These are phyloP conservation scores for Candida tibetensis DNA, from an alignment of 805 yeast species.

Conservation along the genomic window DNA sequence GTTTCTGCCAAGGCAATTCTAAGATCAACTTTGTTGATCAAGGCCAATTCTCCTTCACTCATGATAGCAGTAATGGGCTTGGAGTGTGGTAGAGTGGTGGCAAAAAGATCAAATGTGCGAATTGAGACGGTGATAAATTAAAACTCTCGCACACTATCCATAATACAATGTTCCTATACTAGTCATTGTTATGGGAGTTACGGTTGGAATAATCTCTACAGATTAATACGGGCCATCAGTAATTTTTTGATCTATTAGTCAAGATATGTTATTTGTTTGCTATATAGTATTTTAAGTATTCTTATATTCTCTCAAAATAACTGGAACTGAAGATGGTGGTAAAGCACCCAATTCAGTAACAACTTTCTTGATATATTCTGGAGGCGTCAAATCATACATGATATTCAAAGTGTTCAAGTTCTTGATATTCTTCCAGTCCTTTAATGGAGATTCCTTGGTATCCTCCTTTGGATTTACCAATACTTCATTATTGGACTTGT, in stretches of 20 bases:
- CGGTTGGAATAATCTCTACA: too few species aligned
- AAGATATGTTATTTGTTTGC: too few species aligned
- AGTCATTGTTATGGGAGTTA: too few species aligned
- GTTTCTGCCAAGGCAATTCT: slow-evolving; percentile 73
- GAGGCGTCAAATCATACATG: slow-evolving; percentile 92
- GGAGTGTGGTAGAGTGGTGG: slow-evolving; percentile 7
- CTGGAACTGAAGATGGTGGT: slow-evolving; percentile 98
- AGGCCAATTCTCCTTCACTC: slow-evolving; percentile 50
- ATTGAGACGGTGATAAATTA: not conserved
- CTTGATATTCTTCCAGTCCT: slow-evolving; percentile 62
- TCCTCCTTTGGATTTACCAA: slow-evolving; percentile 15
- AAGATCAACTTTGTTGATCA: slow-evolving; percentile 77
- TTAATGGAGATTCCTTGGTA: slow-evolving; percentile 42
- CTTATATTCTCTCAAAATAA: slow-evolving; percentile 89
- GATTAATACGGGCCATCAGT: too few species aligned
- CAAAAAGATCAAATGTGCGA: too few species aligned
- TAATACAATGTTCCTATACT: not conserved
- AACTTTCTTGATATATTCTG: slow-evolving; percentile 87
- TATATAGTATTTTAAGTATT: slow-evolving; percentile 19
- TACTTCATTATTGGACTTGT: slow-evolving; percentile 2
- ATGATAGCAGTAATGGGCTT: slow-evolving; percentile 9
- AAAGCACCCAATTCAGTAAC: slow-evolving; percentile 94
- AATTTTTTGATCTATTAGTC: too few species aligned
- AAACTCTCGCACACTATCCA: not conserved
- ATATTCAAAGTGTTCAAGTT: slow-evolving; percentile 74